phyloP scores from a whole-genome alignment of 1,284 basidiomycete genomes.

The Ganoderma lucidum region DNA sequence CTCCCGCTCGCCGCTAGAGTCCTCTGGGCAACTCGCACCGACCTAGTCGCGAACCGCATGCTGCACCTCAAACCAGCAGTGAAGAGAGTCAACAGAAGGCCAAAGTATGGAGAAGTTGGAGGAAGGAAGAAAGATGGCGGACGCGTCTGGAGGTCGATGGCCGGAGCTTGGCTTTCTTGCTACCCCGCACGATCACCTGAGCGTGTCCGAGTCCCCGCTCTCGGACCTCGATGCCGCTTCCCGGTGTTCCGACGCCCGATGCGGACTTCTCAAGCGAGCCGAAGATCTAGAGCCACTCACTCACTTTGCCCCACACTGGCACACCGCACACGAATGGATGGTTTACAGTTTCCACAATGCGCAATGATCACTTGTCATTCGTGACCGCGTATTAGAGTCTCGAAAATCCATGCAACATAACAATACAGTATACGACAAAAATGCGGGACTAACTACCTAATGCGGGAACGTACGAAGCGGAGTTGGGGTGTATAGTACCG shows the following conservation, averaged over 20 bases:
- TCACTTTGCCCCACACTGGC: neutral
- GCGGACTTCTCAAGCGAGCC: neutral
- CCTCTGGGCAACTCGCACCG: slow-evolving; percentile 25
- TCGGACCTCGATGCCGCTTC: slow-evolving; percentile 4
- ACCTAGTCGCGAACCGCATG: slow-evolving; percentile 25
- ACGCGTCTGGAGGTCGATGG: neutral
- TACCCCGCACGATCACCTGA: slow-evolving; percentile 29
- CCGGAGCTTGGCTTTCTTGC: slow-evolving; percentile 26
- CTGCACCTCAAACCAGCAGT: neutral
- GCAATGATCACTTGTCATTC: slow-evolving; percentile 16
- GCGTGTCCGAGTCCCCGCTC: slow-evolving; percentile 15
- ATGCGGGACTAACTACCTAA: slow-evolving; percentile 25
- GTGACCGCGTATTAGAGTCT: slow-evolving; percentile 25
- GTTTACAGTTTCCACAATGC: slow-evolving; percentile 6
- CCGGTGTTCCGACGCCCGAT: neutral
- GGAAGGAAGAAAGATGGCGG: neutral
- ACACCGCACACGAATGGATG: neutral
- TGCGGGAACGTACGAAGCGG: slow-evolving; percentile 26
- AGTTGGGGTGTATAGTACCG: slow-evolving; percentile 29
- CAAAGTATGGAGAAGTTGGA: neutral
- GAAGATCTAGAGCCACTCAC: neutral
- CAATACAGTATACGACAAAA: slow-evolving; percentile 29
- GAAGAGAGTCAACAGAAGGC: neutral
- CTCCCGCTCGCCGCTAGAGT: slow-evolving; percentile 19
- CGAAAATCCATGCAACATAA: slow-evolving; percentile 32